phyloP scores from a whole-genome alignment of 768 basidiomycete species.

The Tremella fuciformis region DNA sequence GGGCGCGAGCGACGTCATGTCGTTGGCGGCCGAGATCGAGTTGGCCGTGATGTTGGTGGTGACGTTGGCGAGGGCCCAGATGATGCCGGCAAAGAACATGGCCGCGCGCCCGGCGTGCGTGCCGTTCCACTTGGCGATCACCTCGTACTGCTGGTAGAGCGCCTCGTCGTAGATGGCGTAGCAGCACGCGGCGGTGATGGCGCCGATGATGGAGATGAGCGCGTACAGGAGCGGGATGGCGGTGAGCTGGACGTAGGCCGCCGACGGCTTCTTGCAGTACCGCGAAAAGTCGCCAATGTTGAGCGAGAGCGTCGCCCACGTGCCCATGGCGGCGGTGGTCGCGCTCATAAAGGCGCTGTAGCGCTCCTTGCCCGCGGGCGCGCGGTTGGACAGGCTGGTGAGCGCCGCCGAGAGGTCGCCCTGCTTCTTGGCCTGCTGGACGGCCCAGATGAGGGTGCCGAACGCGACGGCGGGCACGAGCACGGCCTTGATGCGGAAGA shows the following conservation, averaged over 20 bases:
- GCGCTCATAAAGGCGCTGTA: slow-evolving; percentile 34
- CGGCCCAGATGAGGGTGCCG: slow-evolving; percentile 38
- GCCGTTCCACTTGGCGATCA: slow-evolving; percentile 36
- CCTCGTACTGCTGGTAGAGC: slow-evolving; percentile 39
- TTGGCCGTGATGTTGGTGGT: slow-evolving; percentile 41
- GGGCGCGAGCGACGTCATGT: slow-evolving; percentile 40
- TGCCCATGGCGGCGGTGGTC: slow-evolving; percentile 33
- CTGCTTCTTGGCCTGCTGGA: slow-evolving; percentile 25
- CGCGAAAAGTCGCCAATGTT: slow-evolving; percentile 47
- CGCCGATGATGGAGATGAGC: slow-evolving; percentile 31
- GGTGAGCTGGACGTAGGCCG: slow-evolving; percentile 33
- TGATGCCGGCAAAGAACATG: slow-evolving; percentile 32
- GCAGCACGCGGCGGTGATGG: slow-evolving; percentile 38
- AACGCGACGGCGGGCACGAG: slow-evolving; percentile 30
- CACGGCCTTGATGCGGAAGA: slow-evolving; percentile 43
- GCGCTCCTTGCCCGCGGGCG: slow-evolving; percentile 25
- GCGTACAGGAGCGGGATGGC: slow-evolving; percentile 41
- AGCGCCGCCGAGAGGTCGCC: slow-evolving; percentile 24
- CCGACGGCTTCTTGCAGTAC: slow-evolving; percentile 29
- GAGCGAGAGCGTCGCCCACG: slow-evolving; percentile 37
- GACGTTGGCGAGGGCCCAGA: slow-evolving; percentile 38
- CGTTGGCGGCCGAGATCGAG: slow-evolving; percentile 45
- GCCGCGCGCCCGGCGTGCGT: slow-evolving; percentile 31
- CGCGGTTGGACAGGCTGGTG: slow-evolving; percentile 24
- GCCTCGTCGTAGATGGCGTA: slow-evolving; percentile 29